Conservation (phyloP, 805 yeast genomes). For the Candida wancherniae region DNA sequence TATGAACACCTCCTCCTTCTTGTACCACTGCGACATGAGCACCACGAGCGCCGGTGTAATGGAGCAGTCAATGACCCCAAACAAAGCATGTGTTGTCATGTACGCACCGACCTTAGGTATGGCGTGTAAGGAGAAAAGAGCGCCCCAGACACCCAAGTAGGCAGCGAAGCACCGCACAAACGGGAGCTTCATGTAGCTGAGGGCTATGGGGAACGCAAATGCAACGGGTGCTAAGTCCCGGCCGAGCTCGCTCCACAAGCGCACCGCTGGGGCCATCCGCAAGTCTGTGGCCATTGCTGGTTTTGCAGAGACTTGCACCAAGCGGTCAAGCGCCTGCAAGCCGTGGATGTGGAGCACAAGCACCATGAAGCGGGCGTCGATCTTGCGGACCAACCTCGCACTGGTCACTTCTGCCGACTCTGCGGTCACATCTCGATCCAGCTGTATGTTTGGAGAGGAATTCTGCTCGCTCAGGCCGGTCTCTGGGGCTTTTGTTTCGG, state of each 20-base stretch:
- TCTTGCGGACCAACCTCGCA: constrained; percentile 15
- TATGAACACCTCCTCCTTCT: constrained; percentile 28
- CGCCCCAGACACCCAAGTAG: constrained; percentile 8
- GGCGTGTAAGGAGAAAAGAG: constrained; percentile 2
- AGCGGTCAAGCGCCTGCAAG: constrained; percentile 50
- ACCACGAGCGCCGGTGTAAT: constrained; percentile 16
- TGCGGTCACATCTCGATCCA: no score
- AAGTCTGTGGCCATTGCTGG: constrained; percentile 31
- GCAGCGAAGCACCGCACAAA: background rate
- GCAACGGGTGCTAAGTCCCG: constrained; percentile 24
- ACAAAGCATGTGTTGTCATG: constrained; percentile 1
- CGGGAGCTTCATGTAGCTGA: constrained; percentile 1
- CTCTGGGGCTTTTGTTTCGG: no score
- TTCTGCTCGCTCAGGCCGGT: no score
- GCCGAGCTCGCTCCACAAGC: constrained; percentile 36
- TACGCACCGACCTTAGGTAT: constrained; percentile 3
- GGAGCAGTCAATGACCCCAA: constrained; percentile 3
- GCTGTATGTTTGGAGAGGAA: no score
- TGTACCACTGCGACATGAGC: constrained; percentile 55
- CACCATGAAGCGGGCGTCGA: constrained; percentile 46
- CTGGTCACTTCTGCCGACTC: no score
- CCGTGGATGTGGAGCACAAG: constrained; percentile 45
- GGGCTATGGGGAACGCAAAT: constrained; percentile 14
- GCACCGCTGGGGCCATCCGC: constrained; percentile 47
- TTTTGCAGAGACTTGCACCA: constrained; percentile 23